These are phyloP conservation scores for Borovskyia barvae DNA, from an alignment of 208 protist genomes.

Conservation along the genomic window DNA sequence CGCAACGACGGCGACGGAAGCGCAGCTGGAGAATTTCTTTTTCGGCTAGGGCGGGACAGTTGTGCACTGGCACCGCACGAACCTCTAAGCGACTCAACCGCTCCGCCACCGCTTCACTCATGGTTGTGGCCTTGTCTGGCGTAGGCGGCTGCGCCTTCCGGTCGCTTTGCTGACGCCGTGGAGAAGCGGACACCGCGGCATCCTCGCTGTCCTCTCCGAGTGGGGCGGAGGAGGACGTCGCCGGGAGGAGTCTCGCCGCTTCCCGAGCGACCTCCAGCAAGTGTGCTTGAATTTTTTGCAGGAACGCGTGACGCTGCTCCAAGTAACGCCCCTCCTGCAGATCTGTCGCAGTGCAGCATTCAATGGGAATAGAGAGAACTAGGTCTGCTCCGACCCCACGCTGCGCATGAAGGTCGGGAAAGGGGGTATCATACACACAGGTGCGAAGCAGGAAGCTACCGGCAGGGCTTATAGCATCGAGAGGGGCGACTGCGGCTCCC, in stretches of 20 bases:
- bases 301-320: slow-evolving; percentile 59
- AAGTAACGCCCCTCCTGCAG: slow-evolving; percentile 74
- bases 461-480: slow-evolving; percentile 47
- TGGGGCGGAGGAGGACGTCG: not conserved
- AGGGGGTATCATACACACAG: slow-evolving; percentile 64
- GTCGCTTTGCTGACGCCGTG: too few relatives aligned
- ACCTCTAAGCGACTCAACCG: slow-evolving; percentile 56
- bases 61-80: slow-evolving; percentile 47
- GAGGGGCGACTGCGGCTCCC: slow-evolving; percentile 2
- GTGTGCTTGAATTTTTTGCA: slow-evolving; percentile 56
- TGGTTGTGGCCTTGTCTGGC: not conserved
- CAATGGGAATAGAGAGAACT: slow-evolving; percentile 55
- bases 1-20: slow-evolving; percentile 37
- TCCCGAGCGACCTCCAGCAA: slow-evolving; percentile 25
- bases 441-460: slow-evolving; percentile 84
- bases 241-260: slow-evolving; percentile 6
- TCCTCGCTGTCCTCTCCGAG: slow-evolving; percentile 11
- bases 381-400: slow-evolving; percentile 74
- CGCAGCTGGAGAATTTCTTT: slow-evolving; percentile 65
- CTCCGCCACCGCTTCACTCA: slow-evolving; percentile 5
- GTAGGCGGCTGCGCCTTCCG: not conserved
- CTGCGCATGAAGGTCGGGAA: slow-evolving; percentile 46
- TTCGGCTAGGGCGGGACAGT: slow-evolving; percentile 45
- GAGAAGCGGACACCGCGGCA: slow-evolving; percentile 2
- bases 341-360: slow-evolving; percentile 56